These are phyloP conservation scores for Cyberlindnera bimundalis DNA, from an alignment of 805 yeast genomes.

Conservation along the genomic window DNA sequence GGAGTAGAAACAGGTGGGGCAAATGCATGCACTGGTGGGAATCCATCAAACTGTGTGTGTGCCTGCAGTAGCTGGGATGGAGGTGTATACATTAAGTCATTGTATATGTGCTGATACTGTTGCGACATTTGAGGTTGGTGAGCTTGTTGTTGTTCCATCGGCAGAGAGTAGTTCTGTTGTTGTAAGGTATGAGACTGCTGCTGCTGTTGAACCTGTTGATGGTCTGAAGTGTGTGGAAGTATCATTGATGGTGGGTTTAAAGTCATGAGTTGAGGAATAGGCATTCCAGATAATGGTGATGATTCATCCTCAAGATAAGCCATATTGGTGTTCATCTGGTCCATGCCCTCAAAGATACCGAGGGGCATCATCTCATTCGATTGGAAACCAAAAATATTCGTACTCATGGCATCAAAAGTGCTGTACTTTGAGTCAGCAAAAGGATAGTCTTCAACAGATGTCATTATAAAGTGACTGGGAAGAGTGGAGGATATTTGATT, in stretches of 20 bases:
- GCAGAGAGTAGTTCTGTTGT: not conserved
- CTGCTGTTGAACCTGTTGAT: not conserved
- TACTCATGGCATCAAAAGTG: constrained; percentile 1
- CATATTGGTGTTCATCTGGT: constrained; percentile 9
- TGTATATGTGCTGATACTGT: not conserved
- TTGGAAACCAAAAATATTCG: constrained; percentile 3
- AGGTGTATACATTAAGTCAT: not conserved
- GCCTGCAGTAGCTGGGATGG: not conserved
- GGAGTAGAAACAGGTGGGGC: constrained; percentile 14
- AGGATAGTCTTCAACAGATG: constrained; percentile 15
- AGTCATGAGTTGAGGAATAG: not conserved
- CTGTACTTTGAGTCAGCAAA: constrained; percentile 10
- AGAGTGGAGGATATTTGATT: not conserved
- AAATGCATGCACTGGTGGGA: constrained; percentile 24
- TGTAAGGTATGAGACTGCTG: constrained; percentile 1
- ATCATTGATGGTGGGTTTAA: constrained; percentile 3
- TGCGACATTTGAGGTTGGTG: not conserved
- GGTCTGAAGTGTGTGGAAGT: not conserved
- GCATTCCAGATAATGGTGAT: not conserved
- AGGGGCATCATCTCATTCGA: constrained; percentile 4
- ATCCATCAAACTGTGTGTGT: constrained; percentile 12
- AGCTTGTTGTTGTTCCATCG: not conserved
- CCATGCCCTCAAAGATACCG: constrained; percentile 11
- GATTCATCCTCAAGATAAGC: constrained; percentile 11
- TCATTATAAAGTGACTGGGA: constrained; percentile 3